These are phyloP conservation scores for Biancaea sappan DNA, from an alignment of 306 rosid genomes.

Conservation along the genomic window DNA sequence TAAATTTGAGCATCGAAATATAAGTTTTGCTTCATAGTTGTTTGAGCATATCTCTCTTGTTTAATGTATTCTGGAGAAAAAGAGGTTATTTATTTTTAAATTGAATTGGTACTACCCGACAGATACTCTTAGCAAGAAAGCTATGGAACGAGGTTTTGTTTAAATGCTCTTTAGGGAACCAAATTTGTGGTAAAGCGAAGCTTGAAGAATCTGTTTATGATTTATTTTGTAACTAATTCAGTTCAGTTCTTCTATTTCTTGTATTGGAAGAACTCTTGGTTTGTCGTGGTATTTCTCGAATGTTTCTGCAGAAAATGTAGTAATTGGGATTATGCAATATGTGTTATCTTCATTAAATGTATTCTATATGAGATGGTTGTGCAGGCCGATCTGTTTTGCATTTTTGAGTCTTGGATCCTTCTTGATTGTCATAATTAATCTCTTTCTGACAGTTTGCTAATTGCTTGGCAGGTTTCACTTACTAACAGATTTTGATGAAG, in stretches of 20 bases:
- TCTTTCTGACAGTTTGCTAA: conserved; percentile 5
- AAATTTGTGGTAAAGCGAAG: not conserved
- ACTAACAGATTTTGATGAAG: conserved; percentile 89
- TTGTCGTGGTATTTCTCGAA: not conserved
- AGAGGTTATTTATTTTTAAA: not conserved
- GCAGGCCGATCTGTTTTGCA: not conserved
- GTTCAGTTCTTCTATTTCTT: not conserved
- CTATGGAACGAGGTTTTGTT: not conserved
- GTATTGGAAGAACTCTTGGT: not conserved
- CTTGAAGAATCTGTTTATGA: not conserved
- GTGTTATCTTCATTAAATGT: not conserved
- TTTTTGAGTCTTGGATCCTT: not conserved
- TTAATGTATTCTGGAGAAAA: not conserved
- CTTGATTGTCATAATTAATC: not conserved
- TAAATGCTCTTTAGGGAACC: too few relatives aligned
- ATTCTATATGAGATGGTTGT: not conserved
- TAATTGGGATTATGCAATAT: not conserved
- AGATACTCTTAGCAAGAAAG: not conserved
- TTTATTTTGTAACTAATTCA: not conserved
- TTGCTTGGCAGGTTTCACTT: conserved; percentile 75
- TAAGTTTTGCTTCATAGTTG: not conserved
- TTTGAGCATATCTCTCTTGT: not conserved
- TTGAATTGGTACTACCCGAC: not conserved
- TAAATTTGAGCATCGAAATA: not conserved
- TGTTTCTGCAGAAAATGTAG: not conserved